A percentile compares a stretch with the other conserved stretches of the same genome.
phyloP scores from a whole-genome alignment of 352 stramenopile genomes.

The Globisporangium irregulare region DNA sequence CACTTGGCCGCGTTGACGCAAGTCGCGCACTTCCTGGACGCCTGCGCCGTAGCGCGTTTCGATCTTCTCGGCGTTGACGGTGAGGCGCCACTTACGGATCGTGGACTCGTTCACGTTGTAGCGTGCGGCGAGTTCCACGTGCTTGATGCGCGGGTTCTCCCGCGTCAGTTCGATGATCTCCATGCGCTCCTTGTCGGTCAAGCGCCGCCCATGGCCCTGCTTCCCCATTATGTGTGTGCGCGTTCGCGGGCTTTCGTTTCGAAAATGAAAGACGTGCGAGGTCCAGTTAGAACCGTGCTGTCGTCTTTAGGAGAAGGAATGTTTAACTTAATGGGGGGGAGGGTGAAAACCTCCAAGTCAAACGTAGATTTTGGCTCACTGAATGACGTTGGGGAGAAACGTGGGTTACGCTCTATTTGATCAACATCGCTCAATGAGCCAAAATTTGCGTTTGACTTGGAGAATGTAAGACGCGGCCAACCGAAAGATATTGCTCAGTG shows the following conservation, averaged over 20 bases:
- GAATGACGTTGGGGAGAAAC: not conserved
- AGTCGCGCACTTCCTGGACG: conserved; percentile 29
- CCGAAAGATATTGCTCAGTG: not conserved
- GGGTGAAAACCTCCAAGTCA: too few species aligned
- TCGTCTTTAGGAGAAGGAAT: not conserved
- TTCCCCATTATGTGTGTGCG: conserved; percentile 23
- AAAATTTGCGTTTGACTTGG: not conserved
- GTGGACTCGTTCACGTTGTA: conserved; percentile 58
- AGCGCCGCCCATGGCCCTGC: conserved; percentile 38
- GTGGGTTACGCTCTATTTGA: not conserved
- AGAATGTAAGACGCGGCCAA: not conserved
- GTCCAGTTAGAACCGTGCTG: not conserved
- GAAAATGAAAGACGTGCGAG: not conserved
- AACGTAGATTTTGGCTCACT: too few species aligned
- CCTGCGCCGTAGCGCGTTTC: conserved; percentile 37
- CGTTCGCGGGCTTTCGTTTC: not conserved
- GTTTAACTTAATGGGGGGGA: not conserved
- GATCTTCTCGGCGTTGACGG: conserved; percentile 36
- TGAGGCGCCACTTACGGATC: conserved; percentile 52
- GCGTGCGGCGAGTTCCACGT: conserved; percentile 44
- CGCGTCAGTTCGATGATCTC: conserved; percentile 58
- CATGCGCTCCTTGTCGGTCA: conserved; percentile 63
- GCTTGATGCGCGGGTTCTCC: conserved; percentile 38
- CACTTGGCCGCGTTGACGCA: conserved; percentile 33
- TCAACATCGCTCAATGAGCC: not conserved